phyloP scores from a whole-genome alignment of 108 stramenopile species.

The Cyclotella atomus region DNA sequence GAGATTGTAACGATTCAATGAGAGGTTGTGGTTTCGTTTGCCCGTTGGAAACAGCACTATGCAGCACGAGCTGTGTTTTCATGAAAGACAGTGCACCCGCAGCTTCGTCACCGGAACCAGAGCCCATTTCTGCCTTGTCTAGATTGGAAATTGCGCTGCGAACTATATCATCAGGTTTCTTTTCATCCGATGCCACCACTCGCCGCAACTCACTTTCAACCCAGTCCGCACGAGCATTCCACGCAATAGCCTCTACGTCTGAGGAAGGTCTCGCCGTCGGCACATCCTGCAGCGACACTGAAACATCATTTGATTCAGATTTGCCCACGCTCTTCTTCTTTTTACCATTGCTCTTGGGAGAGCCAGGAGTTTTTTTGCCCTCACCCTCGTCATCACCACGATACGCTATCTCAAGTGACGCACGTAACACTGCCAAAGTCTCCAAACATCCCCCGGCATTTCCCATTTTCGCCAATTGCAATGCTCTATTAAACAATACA shows the following conservation, averaged over 20 bases:
- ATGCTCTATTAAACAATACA: slow-evolving; percentile 46
- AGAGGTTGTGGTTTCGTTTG: slow-evolving; percentile 18
- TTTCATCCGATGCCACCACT: slow-evolving; percentile 16
- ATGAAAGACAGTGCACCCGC: slow-evolving; percentile 26
- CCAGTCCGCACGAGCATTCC: slow-evolving; percentile 44
- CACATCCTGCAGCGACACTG: slow-evolving; percentile 23
- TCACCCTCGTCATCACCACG: slow-evolving; percentile 21
- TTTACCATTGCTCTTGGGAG: slow-evolving; percentile 31
- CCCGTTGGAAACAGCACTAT: slow-evolving; percentile 18
- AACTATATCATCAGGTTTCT: slow-evolving; percentile 22
- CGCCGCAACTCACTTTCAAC: slow-evolving; percentile 41
- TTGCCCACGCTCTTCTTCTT: slow-evolving; percentile 25
- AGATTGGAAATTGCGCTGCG: slow-evolving; percentile 27
- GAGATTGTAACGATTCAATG: slow-evolving; percentile 57
- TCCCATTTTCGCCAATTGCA: slow-evolving; percentile 50
- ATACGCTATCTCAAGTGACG: slow-evolving; percentile 39
- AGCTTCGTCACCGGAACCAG: not conserved
- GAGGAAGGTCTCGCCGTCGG: slow-evolving; percentile 42
- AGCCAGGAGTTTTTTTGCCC: not conserved
- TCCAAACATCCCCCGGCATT: slow-evolving; percentile 42
- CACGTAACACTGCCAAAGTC: slow-evolving; percentile 43
- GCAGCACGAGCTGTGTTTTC: slow-evolving; percentile 44
- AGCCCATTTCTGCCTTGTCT: slow-evolving; percentile 8
- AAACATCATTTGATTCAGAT: not conserved
- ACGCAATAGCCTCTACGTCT: slow-evolving; percentile 36